Evolutionary conservation across 169 alveolate species (phyloP), one percentile per base, ranked within the genome.

Genomic region (Babesia ovis): DNA sequence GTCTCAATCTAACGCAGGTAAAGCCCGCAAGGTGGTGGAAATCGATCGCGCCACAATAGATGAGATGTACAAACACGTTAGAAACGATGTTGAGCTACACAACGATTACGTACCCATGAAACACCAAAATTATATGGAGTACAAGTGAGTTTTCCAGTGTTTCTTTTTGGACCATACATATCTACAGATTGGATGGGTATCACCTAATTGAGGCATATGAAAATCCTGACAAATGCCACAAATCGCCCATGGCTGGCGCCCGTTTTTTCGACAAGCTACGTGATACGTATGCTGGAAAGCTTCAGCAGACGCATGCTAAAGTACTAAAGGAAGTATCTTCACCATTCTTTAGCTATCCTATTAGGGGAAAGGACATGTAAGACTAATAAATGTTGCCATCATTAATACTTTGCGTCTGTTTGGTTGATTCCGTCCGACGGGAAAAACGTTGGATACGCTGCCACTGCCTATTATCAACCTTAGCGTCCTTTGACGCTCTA

Each of bases 191-290:
- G 59, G 72, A 53, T 25, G 88, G 77, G 12, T 80, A 80, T 37
- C 83, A 50, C 41, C 37, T 80, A 55, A 80, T 80, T 18, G 88
- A 80, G 71, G 88, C 88, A 18, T 70, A 18, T 45, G 88, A 80
- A 55, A 68, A 80, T 35, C 88, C 88, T 37, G 88, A 80, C 59
- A 70, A 50, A 55, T 57, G 84, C 79, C 76, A 64, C 43, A 71
- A 71, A 35, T 70, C 84, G 22, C 68, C 84, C 31, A 51, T 80
- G 29, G 76, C 45, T 4, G 84, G 79, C 6, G 76, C 70, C 25
- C 46, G 41, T 29, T 71, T 68, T 25, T 80, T 80, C 59, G 83
- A 80, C 60, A 80, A 57, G 58, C 62, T 80, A 59, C 61, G 72
- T 42, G 68, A 80, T 43, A 41, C 76, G 39, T 80, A 80, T 68